Conservation (phyloP, 192 early-diverging fungal genomes). For the Dimargaris xerosporica region DNA sequence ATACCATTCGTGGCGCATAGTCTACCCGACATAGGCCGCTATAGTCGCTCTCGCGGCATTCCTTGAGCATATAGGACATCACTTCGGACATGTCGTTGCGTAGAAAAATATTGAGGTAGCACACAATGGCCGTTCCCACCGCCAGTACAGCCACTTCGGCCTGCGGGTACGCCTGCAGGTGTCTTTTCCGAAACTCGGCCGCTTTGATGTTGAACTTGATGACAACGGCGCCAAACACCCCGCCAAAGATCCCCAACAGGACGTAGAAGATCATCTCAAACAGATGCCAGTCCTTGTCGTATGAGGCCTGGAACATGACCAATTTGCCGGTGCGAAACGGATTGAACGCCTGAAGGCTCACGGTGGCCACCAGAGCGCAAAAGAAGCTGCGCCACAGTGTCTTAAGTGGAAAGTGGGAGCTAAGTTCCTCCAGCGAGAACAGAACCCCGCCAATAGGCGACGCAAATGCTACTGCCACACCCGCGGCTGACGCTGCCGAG, state of each 20-base stretch:
- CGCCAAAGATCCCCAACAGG: slow-evolving; percentile 69
- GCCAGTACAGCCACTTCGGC: slow-evolving; percentile 47
- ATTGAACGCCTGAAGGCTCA: slow-evolving; percentile 79
- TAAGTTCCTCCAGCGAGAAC: slow-evolving; percentile 77
- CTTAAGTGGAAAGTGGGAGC: slow-evolving; percentile 83
- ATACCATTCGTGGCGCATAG: slow-evolving; percentile 20
- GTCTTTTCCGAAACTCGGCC: slow-evolving; percentile 49
- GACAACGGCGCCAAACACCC: slow-evolving; percentile 61
- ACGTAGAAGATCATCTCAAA: slow-evolving; percentile 79
- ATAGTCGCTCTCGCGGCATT: slow-evolving; percentile 52
- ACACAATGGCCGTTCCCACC: slow-evolving; percentile 43
- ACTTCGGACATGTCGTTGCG: slow-evolving; percentile 80
- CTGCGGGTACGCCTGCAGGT: slow-evolving; percentile 47
- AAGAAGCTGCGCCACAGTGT: slow-evolving; percentile 97
- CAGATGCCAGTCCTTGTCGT: slow-evolving; percentile 87
- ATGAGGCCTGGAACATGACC: slow-evolving; percentile 89
- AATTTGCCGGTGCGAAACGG: slow-evolving; percentile 94
- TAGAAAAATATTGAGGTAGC: slow-evolving; percentile 55
- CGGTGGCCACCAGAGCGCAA: slow-evolving; percentile 88
- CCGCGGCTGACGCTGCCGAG: slow-evolving; percentile 54
- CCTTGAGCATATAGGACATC: slow-evolving; percentile 54
- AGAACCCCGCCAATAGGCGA: slow-evolving; percentile 56
- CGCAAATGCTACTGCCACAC: slow-evolving; percentile 63
- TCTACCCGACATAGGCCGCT: slow-evolving; percentile 37
- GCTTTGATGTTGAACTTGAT: slow-evolving; percentile 58